Percentiles rank a stretch among this genome's conserved stretches.
Evolutionary conservation across 345 rosid genomes (phyloP).

Genomic region (Viola odorata): DNA sequence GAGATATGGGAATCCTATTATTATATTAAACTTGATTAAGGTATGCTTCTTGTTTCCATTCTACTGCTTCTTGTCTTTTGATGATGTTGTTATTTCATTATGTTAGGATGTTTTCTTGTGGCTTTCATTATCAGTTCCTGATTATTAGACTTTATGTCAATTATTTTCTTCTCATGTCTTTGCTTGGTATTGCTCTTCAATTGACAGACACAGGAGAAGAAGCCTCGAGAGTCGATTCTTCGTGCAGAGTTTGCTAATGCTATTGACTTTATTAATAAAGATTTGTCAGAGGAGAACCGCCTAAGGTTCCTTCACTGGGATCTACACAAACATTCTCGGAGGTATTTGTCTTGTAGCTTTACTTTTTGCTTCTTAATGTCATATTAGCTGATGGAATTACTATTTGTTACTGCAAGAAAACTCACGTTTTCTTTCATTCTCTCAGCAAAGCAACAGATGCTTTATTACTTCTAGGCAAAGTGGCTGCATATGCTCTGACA

Average conservation of each 20-base stretch:
- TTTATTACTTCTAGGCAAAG: constrained; percentile 72
- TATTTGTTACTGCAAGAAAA: constrained; percentile 5
- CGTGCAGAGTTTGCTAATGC: constrained; percentile 96
- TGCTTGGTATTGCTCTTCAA: constrained; percentile 12
- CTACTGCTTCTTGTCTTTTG: constrained; percentile 1
- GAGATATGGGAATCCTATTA: constrained; percentile 94
- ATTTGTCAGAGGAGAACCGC: constrained; percentile 67
- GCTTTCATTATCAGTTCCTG: constrained; percentile 3
- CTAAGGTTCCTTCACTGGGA: constrained; percentile 88
- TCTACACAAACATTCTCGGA: constrained; percentile 74
- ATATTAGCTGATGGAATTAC: constrained; percentile 1
- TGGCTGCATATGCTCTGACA: constrained; percentile 67
- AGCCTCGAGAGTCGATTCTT: constrained; percentile 91
- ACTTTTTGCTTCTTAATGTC: not conserved
- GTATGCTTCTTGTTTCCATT: constrained; percentile 31
- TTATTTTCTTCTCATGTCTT: constrained; percentile 4
- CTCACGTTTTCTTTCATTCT: constrained; percentile 13
- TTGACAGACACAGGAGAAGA: constrained; percentile 58
- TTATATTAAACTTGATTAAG: constrained; percentile 91
- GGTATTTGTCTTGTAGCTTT: constrained; percentile 37
- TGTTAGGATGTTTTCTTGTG: not conserved
- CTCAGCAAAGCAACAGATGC: constrained; percentile 76
- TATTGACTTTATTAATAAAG: constrained; percentile 81
- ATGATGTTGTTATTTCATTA: not conserved
- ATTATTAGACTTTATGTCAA: constrained; percentile 7